These are phyloP conservation scores for Nadsonia starkeyi-henricii DNA, from an alignment of 1,139 yeast genomes.

Conservation along the genomic window DNA sequence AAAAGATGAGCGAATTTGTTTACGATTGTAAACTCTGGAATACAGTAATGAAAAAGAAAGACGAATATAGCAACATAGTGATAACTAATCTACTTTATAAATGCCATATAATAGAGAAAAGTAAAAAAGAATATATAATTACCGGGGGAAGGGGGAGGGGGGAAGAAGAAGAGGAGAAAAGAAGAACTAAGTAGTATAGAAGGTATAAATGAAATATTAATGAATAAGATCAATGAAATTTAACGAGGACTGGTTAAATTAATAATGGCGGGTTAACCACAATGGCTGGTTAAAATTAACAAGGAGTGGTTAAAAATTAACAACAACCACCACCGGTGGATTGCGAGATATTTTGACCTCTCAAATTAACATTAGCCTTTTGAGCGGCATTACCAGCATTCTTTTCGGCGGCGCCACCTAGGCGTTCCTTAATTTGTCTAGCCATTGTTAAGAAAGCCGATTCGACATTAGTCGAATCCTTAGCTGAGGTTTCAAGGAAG, in stretches of 20 bases:
- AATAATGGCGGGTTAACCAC: too few species aligned
- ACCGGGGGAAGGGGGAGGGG: not conserved
- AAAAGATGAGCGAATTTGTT: too few species aligned
- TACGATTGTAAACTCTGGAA: too few species aligned
- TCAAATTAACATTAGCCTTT: conserved; percentile 69
- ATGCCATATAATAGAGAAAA: too few species aligned
- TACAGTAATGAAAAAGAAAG: too few species aligned
- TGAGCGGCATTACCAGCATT: conserved; percentile 29
- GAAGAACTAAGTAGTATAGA: conserved; percentile 2
- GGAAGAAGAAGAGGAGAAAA: not conserved
- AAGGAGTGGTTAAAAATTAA: conserved; percentile 20
- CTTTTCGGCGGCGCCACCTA: conserved; percentile 55
- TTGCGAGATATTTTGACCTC: conserved; percentile 74
- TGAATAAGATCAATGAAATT: not conserved
- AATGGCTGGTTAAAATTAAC: too few species aligned
- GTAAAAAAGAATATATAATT: too few species aligned
- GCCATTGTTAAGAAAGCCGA: conserved; percentile 99
- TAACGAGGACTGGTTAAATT: too few species aligned
- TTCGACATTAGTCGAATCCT: conserved; percentile 90
- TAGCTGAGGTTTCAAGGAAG: conserved; percentile 91
- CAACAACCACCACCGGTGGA: conserved; percentile 62
- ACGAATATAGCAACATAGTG: too few species aligned
- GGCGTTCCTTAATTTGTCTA: conserved; percentile 91
- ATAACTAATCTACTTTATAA: too few species aligned
- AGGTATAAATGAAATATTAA: not conserved